These are phyloP conservation scores for Hypoxylon sp. DNA, from an alignment of 2,329 filamentous ascomycete species.

Conservation along the genomic window DNA sequence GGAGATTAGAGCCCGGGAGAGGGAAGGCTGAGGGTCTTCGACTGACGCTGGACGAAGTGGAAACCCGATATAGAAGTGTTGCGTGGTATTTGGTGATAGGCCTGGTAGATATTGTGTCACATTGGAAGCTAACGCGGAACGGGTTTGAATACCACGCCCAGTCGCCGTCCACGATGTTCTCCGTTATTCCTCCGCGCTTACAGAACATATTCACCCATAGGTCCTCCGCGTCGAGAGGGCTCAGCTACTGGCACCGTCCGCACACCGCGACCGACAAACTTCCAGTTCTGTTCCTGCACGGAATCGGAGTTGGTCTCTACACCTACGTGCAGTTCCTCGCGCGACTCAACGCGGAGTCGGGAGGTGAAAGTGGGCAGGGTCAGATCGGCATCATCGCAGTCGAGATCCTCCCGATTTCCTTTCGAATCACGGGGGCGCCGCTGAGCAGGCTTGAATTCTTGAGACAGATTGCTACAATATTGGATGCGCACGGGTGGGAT, in stretches of 20 bases:
- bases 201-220: slow-evolving; percentile 60
- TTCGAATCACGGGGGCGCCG: slow-evolving; percentile 68
- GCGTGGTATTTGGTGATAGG: slow-evolving; percentile 73
- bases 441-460: slow-evolving; percentile 66
- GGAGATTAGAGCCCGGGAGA: slow-evolving; percentile 64
- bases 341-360: slow-evolving; percentile 59
- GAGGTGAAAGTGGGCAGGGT: slow-evolving; percentile 56
- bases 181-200: slow-evolving; percentile 70
- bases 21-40: slow-evolving; percentile 69
- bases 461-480: slow-evolving; percentile 66
- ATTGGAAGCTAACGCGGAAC: slow-evolving; percentile 59
- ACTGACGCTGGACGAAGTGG: slow-evolving; percentile 74
- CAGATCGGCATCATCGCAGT: slow-evolving; percentile 73
- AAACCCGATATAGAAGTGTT: slow-evolving; percentile 71
- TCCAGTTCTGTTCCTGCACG: slow-evolving; percentile 77
- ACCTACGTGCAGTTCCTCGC: slow-evolving; percentile 70
- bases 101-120: slow-evolving; percentile 65
- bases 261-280: slow-evolving; percentile 68
- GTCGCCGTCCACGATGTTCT: slow-evolving; percentile 53
- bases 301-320: slow-evolving; percentile 76
- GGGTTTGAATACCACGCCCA: slow-evolving; percentile 67
- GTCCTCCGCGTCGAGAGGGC: slow-evolving; percentile 60
- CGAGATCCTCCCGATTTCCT: slow-evolving; percentile 75
- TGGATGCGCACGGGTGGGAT: slow-evolving; percentile 68
- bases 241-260: slow-evolving; percentile 76